A percentile compares a stretch with the other conserved stretches of the same genome.
phyloP scores from a whole-genome alignment of 805 yeast species.

The Cephaloascus fragrans region DNA sequence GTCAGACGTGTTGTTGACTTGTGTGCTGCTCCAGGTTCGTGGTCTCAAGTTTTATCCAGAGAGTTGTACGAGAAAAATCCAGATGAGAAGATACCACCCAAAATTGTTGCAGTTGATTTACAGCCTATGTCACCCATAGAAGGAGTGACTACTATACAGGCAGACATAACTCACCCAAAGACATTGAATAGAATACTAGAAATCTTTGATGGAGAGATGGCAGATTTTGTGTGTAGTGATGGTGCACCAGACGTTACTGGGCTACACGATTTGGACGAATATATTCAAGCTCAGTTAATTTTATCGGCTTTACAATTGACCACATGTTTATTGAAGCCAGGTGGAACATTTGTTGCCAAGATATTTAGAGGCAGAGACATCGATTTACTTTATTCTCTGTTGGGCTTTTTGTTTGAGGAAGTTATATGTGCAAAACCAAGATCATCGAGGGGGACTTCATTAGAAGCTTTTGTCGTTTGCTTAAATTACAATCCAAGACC shows the following conservation, averaged over 20 bases:
- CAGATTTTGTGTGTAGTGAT: constrained; percentile 93
- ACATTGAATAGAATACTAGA: constrained; percentile 69
- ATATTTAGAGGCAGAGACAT: constrained; percentile 95
- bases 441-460: constrained; percentile 87
- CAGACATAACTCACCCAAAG: constrained; percentile 94
- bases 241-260: constrained; percentile 99
- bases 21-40: constrained; percentile 98
- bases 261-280: constrained; percentile 91
- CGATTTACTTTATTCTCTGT: constrained; percentile 85
- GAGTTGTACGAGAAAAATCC: constrained; percentile 40
- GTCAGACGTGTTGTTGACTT: constrained; percentile 84
- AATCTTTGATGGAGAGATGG: constrained; percentile 83
- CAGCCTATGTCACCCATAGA: constrained; percentile 98
- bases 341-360: constrained; percentile 93
- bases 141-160: constrained; percentile 84
- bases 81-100: constrained; percentile 28
- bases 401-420: constrained; percentile 73
- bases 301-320: constrained; percentile 88
- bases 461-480: constrained; percentile 92
- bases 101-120: constrained; percentile 88
- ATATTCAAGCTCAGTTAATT: constrained; percentile 90
- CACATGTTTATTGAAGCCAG: constrained; percentile 78
- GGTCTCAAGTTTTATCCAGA: constrained; percentile 90
- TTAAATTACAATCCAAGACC: constrained; percentile 74
- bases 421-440: constrained; percentile 96